Evolutionary conservation across 1,139 yeast species (phyloP), one percentile per base, ranked within the genome.

Genomic region (Debaryomyces fabryi): DNA sequence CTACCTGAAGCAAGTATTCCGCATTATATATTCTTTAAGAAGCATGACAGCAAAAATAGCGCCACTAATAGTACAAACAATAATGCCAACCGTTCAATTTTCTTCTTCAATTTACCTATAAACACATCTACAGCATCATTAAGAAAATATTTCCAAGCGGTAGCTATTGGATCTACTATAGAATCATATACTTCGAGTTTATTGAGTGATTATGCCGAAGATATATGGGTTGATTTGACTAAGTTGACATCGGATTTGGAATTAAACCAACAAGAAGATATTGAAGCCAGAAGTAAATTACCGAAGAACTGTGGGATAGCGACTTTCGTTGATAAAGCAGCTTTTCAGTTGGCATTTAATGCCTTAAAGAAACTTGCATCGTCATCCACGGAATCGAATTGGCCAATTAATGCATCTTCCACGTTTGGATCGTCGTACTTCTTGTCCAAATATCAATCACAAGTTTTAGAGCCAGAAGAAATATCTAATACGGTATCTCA

Each of bases 251-350:
- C 85, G 7, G 87, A 83, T 52, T 72, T 85, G 47, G 78, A 78
- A 60, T 67, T 74, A 24, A 50, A 63, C 4, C 64, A 64, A 1
- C 56, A 62, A 25, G 57, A 49, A 15, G 55, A 57, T 33, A 30
- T 25, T 27, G 67, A 63, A 15, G 65, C 65, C 33, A 67, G 70
- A 34, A 64, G 76, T 35, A 77, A 74, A 52, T 72, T 86, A 36
- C 96, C 95, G 39, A 81, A 82, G 58, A 84, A 86, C 52, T 83
- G 91, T 57, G 95, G 88, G 1, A 72, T 89, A 13, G 76, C 90
- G 29, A 82, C 83, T 24, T 85, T 92, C 60, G 81, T 91, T 3
- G 98, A 92, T 64, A 85, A 85, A 59, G 68, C 85, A 1, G 86
- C 95, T 23, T 77, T 86, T 41, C 82, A 79, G 52, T 72, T 91